Conservation (phyloP, 352 stramenopile genomes). For the Phytopythium ostracodes region DNA sequence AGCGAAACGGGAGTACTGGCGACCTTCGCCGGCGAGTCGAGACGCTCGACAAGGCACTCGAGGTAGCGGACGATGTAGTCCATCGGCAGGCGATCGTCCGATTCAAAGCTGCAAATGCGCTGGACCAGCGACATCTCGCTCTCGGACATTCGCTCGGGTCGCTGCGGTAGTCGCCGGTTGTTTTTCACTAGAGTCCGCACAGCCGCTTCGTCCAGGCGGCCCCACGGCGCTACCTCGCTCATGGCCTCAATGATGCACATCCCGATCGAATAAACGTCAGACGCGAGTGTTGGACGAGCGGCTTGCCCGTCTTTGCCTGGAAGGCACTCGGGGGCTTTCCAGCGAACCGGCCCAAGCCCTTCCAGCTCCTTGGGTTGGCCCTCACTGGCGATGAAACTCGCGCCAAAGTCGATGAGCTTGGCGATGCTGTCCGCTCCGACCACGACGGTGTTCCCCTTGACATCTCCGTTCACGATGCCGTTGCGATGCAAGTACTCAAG, state of each 20-base stretch:
- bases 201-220: not conserved
- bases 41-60: not conserved
- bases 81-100: not conserved
- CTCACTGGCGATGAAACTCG: not conserved
- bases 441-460: conserved; percentile 4
- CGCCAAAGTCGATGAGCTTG: conserved; percentile 1
- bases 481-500: not conserved
- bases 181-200: not conserved
- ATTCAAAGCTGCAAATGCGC: not conserved
- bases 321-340: not conserved
- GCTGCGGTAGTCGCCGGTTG: not conserved
- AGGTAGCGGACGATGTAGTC: conserved; percentile 1
- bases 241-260: not conserved
- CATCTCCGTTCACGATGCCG: not conserved
- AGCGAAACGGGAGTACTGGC: not conserved
- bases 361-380: not conserved
- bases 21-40: not conserved
- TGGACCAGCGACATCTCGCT: not conserved
- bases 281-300: not conserved
- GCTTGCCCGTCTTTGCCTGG: not conserved
- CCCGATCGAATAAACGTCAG: not conserved
- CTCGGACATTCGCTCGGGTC: not conserved
- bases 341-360: not conserved
- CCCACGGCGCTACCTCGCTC: not conserved
- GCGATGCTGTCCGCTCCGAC: not conserved